Evolutionary conservation across 495 filamentous ascomycete genomes (phyloP).

Genomic region (Tuber brumale): DNA sequence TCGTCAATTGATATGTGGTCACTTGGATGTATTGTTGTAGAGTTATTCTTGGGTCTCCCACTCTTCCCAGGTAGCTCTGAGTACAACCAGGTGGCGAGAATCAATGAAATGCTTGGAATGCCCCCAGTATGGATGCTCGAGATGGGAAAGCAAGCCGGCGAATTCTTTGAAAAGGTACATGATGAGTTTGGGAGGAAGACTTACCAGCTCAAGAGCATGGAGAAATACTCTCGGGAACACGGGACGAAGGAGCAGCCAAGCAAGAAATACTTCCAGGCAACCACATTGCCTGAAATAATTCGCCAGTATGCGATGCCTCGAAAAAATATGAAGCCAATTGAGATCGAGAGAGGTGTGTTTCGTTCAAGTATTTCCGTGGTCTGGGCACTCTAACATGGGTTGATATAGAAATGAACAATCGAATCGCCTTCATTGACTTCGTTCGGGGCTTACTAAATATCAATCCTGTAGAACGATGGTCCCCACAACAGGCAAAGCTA

Average conservation of each 20-base stretch:
- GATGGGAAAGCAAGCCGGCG: conserved; percentile 94
- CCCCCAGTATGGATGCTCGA: conserved; percentile 99
- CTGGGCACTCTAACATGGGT: conserved; percentile 17
- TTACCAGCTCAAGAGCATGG: conserved; percentile 92
- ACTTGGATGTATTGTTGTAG: conserved; percentile 95
- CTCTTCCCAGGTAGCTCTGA: conserved; percentile 97
- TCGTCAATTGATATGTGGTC: conserved; percentile 99
- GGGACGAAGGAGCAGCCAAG: conserved; percentile 96
- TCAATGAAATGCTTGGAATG: conserved; percentile 96
- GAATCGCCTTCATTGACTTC: conserved; percentile 98
- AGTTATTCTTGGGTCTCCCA: conserved; percentile 90
- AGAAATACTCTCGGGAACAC: conserved; percentile 92
- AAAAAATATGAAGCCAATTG: conserved; percentile 98
- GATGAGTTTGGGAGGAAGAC: conserved; percentile 85
- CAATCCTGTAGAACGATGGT: conserved; percentile 95
- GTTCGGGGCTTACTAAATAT: conserved; percentile 91
- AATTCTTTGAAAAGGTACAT: conserved; percentile 88
- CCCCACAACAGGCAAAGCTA: conserved; percentile 91
- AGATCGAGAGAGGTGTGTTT: conserved; percentile 84
- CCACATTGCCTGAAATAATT: conserved; percentile 91
- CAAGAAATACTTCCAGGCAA: conserved; percentile 98
- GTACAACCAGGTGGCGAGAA: conserved; percentile 96
- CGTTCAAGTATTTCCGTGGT: background rate
- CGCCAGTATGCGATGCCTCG: conserved; percentile 94
- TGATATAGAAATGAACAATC: conserved; percentile 85